Percentiles rank a stretch among this genome's conserved stretches.
Evolutionary conservation across 1,284 basidiomycete species (phyloP).

Genomic region (Cryptococcus sp.): DNA sequence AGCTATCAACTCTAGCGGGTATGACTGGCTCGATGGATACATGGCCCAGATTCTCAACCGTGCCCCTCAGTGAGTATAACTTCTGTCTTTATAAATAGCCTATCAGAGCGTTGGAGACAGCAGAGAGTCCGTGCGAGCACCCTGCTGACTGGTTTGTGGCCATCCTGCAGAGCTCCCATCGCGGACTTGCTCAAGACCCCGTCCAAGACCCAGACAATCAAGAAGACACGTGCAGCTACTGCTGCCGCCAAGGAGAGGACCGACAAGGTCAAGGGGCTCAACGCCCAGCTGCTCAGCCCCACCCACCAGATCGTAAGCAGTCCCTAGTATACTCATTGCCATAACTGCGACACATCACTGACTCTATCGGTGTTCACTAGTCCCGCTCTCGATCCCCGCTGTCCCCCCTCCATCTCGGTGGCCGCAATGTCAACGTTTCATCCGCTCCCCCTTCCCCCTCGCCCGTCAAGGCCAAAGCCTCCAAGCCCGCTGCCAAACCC

Average conservation of each 20-base stretch:
- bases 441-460: conserved; percentile 11
- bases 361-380: background rate
- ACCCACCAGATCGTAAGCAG: conserved; percentile 16
- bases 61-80: conserved; percentile 19
- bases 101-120: background rate
- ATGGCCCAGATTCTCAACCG: conserved; percentile 38
- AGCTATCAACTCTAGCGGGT: conserved; percentile 39
- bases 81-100: background rate
- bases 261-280: conserved; percentile 33
- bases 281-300: conserved; percentile 36
- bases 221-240: conserved; percentile 44
- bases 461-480: conserved; percentile 7
- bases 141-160: background rate
- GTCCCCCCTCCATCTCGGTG: conserved; percentile 38
- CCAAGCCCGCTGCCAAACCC: conserved; percentile 10
- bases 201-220: conserved; percentile 43
- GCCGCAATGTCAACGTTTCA: conserved; percentile 21
- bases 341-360: background rate
- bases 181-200: conserved; percentile 50
- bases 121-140: background rate
- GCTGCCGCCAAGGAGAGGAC: conserved; percentile 37
- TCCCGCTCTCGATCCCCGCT: conserved; percentile 24
- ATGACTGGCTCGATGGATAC: conserved; percentile 48
- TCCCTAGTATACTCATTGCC: background rate
- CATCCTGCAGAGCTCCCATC: conserved; percentile 35